Evolutionary conservation across 164 flowering plant species (phyloP).

Genomic region (Umbellularia californica): DNA sequence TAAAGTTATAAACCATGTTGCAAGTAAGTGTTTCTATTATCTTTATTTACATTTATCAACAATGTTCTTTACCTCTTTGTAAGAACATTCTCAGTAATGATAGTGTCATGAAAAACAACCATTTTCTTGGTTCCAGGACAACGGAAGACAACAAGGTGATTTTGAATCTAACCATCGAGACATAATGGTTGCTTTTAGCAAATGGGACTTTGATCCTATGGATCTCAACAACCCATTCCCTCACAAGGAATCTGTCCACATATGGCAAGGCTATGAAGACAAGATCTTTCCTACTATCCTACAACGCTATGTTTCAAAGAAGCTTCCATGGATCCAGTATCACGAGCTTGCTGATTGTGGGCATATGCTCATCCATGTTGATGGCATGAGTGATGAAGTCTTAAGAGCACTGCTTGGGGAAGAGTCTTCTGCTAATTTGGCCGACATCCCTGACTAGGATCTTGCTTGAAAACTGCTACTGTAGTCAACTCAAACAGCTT

Average conservation of each 20-base stretch:
- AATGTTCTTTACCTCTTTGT: slow-evolving; percentile 12
- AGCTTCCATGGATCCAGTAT: slow-evolving; percentile 64
- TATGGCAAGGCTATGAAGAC: slow-evolving; percentile 80
- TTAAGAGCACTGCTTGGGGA: slow-evolving; percentile 43
- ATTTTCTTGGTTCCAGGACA: slow-evolving; percentile 9
- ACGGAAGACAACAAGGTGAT: slow-evolving; percentile 29
- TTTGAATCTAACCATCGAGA: slow-evolving; percentile 48
- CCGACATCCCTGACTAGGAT: too few relatives aligned
- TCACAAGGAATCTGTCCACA: slow-evolving; percentile 49
- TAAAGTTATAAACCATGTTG: too few relatives aligned
- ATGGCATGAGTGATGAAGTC: slow-evolving; percentile 32
- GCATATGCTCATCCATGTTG: slow-evolving; percentile 18
- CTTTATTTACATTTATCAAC: slow-evolving; percentile 34
- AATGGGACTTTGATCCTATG: slow-evolving; percentile 62
- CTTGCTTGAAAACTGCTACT: too few relatives aligned
- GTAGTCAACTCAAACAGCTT: too few relatives aligned
- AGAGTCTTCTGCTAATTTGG: slow-evolving; percentile 12
- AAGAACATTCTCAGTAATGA: not conserved
- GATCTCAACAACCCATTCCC: slow-evolving; percentile 58
- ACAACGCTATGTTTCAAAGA: slow-evolving; percentile 46
- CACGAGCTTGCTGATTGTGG: slow-evolving; percentile 40
- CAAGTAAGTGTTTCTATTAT: not conserved
- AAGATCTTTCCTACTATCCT: slow-evolving; percentile 37
- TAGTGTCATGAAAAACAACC: not conserved
- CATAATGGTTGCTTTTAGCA: slow-evolving; percentile 54